Percentiles rank a stretch among this genome's conserved stretches.
These are phyloP conservation scores for Marvania coccoides DNA, from an alignment of 139 green algal species.

Conservation along the genomic window DNA sequence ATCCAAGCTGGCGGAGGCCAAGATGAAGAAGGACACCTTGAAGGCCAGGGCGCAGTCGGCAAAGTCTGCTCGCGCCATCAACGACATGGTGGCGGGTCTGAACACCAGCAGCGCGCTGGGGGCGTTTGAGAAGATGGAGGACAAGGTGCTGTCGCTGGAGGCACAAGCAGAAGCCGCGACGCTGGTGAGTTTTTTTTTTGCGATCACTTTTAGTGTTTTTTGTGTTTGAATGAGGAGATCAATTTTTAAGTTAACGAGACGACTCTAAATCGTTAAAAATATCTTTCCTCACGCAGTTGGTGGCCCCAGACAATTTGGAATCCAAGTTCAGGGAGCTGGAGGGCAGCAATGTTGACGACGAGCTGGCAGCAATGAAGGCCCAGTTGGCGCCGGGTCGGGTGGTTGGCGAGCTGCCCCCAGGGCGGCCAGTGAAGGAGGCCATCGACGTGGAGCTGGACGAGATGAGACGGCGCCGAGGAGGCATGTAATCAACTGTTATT, in stretches of 20 bases:
- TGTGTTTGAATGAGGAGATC: background rate
- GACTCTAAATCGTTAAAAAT: constrained; percentile 1
- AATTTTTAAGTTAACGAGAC: constrained; percentile 2
- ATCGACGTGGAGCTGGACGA: constrained; percentile 81
- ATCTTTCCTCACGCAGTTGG: constrained; percentile 35
- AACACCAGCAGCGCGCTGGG: constrained; percentile 78
- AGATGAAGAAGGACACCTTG: constrained; percentile 98
- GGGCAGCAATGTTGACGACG: constrained; percentile 79
- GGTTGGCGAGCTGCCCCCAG: constrained; percentile 28
- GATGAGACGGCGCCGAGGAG: constrained; percentile 35
- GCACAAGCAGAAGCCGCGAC: constrained; percentile 80
- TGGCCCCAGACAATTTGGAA: constrained; percentile 62
- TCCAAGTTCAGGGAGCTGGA: constrained; percentile 80
- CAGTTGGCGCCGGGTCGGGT: constrained; percentile 38
- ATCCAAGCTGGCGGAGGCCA: constrained; percentile 84
- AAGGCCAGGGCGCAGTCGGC: constrained; percentile 93
- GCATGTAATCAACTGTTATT: no score
- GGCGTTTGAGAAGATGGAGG: constrained; percentile 98
- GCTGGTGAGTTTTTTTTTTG: constrained; percentile 25
- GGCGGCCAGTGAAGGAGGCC: constrained; percentile 52
- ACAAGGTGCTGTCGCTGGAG: constrained; percentile 96
- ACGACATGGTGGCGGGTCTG: constrained; percentile 57
- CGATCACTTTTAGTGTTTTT: background rate
- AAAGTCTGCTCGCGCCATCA: constrained; percentile 57
- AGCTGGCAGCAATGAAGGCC: constrained; percentile 79